Base-by-base conservation (phyloP, 306 rosid species). In the Malus asiatica region DNA sequence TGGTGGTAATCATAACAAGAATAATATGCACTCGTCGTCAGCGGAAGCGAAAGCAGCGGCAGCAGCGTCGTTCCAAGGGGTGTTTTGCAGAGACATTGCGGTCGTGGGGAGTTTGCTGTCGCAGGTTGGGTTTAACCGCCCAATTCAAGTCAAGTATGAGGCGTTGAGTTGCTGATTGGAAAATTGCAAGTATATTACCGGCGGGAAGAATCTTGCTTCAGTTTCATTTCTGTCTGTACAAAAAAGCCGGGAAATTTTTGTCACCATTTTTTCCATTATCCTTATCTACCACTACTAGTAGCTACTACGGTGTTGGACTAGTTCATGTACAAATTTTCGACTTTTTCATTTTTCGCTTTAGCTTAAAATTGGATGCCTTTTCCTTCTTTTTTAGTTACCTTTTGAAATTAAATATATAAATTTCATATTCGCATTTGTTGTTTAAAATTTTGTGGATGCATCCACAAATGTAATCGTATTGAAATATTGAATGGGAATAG, bases 211-310 rank as follows among this genome's bases (percentile, higher is more conserved):
- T 83, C 83, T 79, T 66, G 73, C 69, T 82, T 82, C 74, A 63
- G 51, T 86, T 73, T 70, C n/a, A 59, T 78, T 30, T 77, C 64
- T 16, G 63, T 62, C 55, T 91, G 91, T 90, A 87, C 88, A 86
- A 86, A 88, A 76, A 69, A 73, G 92, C 90, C 91, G 89, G 90
- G 84, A 90, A 95, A 84, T 92, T 90, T 90, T 95, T 93, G 97
- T 85, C 85, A 72, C 82, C 79, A 73, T 76, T 86, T 86, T 86
- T 40, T 53, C 40, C 80, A 30, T 25, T 6, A 33, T 66, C 33
- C 58, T 46, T n/a, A 20, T 72, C 69, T 48, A 61, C 11, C 18
- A 23, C 25, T 70, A 75, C 57, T 66, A 60, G 68, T 30, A 63
- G 73, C 82, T 25, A 15, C 42, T 83, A 65, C 61, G 71, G 71